Evolutionary conservation across 2,329 filamentous ascomycete genomes (phyloP), one percentile per base, ranked within the genome.

Genomic region (Fusarium longipes): DNA sequence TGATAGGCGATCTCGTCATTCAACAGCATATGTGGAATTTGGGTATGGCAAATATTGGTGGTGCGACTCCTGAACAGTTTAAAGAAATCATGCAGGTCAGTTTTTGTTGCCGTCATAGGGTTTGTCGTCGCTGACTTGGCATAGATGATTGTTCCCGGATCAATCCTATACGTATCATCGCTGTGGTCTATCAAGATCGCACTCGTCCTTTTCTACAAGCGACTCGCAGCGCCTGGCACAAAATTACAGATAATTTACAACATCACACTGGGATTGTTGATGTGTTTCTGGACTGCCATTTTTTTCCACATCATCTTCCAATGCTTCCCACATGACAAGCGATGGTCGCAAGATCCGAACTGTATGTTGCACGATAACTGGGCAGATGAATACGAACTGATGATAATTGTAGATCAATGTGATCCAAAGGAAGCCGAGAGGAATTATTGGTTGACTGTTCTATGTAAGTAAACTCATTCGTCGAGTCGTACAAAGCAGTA

Each of bases 171-270:
- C 43, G 77, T 81, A 0, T 69, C 78, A 4, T 80, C 79, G 4
- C 57, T 81, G 7, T 81, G 79, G 79, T 70, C 77, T 14, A 77
- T 81, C 68, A 81, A 81, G 45, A 70, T 80, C 8, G 78, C 79
- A 6, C 69, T 81, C 6, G 78, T 81, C 9, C 40, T 81, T 2
- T 80, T 81, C 55, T 81, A 81, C 71, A 81, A 81, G 35, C 74
- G 73, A 33, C 75, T 81, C 18, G 77, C 79, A 4, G 76, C 72
- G 1, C 75, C 73, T 2, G 76, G 77, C 25, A 77, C 78, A 1
- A 75, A 64, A 11, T 55, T 80, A 2, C 75, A 80, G 49, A 69
- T 70, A 7, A 64, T 81, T 1, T 81, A 81, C 70, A 80, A 79
- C 32, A 45, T 77, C 25, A 68, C 77, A 0, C 70, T 81, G 2